Evolutionary conservation across 345 rosid genomes (phyloP).

Genomic region (Nasturtium officinale): DNA sequence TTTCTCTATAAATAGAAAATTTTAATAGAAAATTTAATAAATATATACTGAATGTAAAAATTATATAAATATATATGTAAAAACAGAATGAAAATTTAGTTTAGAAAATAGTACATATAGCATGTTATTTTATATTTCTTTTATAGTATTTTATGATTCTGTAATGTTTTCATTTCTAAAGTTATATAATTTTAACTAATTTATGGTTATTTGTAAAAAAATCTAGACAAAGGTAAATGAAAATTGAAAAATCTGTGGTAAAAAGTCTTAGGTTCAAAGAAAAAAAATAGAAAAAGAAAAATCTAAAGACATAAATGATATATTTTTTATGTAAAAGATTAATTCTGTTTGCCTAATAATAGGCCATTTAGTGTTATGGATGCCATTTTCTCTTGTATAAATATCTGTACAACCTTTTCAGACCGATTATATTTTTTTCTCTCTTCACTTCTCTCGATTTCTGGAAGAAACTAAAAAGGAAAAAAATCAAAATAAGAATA

Average conservation of each 20-base stretch:
- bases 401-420: not conserved
- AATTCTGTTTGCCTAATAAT: not conserved
- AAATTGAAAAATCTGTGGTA: not conserved
- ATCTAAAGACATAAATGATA: too few relatives aligned
- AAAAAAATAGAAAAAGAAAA: too few relatives aligned
- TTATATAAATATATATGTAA: too few relatives aligned
- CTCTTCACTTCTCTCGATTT: not conserved
- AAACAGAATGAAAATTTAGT: not conserved
- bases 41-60: not conserved
- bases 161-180: not conserved
- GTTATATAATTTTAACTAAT: too few relatives aligned
- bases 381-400: slow-evolving; percentile 5
- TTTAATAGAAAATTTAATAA: too few relatives aligned
- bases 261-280: not conserved
- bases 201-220: not conserved
- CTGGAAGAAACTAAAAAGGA: slow-evolving; percentile 17
- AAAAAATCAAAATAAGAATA: slow-evolving; percentile 19
- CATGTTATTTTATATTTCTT: not conserved
- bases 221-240: not conserved
- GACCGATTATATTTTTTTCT: slow-evolving; percentile 10
- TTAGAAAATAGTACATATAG: not conserved
- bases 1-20: not conserved
- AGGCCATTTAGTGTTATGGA: not conserved
- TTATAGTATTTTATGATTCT: not conserved
- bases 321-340: too few relatives aligned